Conservation (phyloP, 2,329 filamentous ascomycete species). For the Fusarium mangiferae region DNA sequence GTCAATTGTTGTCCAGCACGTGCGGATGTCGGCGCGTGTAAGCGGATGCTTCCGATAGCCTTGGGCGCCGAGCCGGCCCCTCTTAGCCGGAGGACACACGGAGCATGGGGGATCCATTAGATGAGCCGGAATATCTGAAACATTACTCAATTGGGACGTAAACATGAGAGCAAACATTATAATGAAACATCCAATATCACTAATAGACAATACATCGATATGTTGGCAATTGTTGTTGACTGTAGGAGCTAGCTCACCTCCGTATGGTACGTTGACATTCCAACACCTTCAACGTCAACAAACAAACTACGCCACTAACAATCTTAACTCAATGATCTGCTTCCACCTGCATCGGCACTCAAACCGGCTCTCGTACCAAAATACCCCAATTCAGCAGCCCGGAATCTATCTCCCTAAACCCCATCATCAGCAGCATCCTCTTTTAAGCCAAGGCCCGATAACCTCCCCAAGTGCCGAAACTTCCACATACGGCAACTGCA, state of each 20-base stretch:
- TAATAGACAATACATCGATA: neutral
- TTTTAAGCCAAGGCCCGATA: conserved; percentile 5
- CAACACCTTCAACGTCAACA: neutral
- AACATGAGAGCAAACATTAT: neutral
- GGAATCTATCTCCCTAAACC: neutral
- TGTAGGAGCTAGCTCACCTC: neutral
- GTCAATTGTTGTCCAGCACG: neutral
- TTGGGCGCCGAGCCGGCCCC: conserved; percentile 25
- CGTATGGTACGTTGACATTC: neutral
- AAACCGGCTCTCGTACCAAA: neutral
- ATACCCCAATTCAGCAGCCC: conserved; percentile 3
- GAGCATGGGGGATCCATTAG: conserved; percentile 3
- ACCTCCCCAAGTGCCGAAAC: conserved; percentile 11
- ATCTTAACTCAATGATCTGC: conserved; percentile 4
- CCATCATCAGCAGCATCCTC: neutral
- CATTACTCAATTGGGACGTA: neutral
- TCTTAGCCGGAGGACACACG: conserved; percentile 15
- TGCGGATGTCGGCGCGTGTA: conserved; percentile 28
- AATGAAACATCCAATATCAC: neutral
- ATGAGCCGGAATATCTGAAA: neutral
- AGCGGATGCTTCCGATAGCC: conserved; percentile 12
- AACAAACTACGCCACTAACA: neutral
- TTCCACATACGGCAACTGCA: conserved; percentile 19
- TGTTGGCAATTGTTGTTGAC: neutral
- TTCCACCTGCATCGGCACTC: conserved; percentile 17